These are phyloP conservation scores for Camellia lanceoleosa DNA, from an alignment of 148 eudicot species.

Conservation along the genomic window DNA sequence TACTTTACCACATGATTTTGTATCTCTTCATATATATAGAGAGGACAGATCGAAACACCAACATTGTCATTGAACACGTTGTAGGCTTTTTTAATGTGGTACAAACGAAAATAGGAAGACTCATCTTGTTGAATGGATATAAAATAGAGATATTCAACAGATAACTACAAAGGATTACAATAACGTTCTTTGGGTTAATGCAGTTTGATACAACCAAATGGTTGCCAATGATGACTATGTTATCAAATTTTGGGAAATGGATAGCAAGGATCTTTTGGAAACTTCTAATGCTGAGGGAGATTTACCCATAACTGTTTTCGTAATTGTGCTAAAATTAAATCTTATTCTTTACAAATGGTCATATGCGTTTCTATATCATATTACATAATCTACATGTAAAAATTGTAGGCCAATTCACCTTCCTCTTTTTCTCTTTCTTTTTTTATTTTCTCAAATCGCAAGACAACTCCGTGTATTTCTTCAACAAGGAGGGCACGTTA, in stretches of 20 bases:
- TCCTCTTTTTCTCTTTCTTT: no score
- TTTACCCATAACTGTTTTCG: slow-evolving; percentile 43
- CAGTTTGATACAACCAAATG: slow-evolving; percentile 64
- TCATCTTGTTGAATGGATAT: slow-evolving; percentile 67
- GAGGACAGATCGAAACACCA: neutral
- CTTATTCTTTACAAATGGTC: neutral
- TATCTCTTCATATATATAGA: neutral
- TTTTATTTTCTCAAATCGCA: no score
- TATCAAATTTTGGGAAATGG: slow-evolving; percentile 81
- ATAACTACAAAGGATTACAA: slow-evolving; percentile 56
- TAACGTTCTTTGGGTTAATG: slow-evolving; percentile 51
- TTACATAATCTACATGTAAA: no score
- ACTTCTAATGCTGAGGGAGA: slow-evolving; percentile 71
- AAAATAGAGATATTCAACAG: slow-evolving; percentile 62
- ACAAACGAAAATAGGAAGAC: slow-evolving; percentile 66
- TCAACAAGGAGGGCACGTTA: slow-evolving; percentile 67
- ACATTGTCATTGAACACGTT: slow-evolving; percentile 6
- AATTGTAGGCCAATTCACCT: no score
- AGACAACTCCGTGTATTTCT: slow-evolving; percentile 56
- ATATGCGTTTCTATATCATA: no score
- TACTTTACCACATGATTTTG: no score
- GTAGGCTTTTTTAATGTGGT: slow-evolving; percentile 72
- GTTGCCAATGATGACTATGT: slow-evolving; percentile 70
- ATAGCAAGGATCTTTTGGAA: slow-evolving; percentile 49
- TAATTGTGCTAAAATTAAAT: neutral